phyloP scores from a whole-genome alignment of 1,284 basidiomycete species.

The Exobasidium cylindrosporum region DNA sequence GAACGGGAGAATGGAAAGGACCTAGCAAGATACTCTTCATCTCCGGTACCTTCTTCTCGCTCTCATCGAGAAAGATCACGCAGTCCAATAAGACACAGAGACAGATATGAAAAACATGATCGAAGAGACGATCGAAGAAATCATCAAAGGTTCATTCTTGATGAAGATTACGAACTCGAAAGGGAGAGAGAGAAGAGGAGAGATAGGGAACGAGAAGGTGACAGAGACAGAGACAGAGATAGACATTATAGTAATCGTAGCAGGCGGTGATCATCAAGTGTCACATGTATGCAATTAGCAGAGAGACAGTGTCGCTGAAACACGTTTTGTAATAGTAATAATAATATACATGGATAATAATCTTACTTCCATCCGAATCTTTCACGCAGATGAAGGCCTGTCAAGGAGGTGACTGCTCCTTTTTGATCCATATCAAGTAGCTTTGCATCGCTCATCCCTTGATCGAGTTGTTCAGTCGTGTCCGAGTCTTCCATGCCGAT shows the following conservation, averaged over 20 bases:
- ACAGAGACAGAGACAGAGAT: neutral
- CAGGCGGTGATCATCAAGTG: too few species aligned
- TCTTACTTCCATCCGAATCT: constrained; percentile 15
- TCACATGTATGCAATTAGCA: too few species aligned
- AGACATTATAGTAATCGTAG: too few species aligned
- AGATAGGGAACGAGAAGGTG: neutral
- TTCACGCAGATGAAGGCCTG: constrained; percentile 23
- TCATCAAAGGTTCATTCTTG: constrained; percentile 5
- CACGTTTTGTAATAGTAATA: neutral
- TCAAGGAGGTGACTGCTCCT: too few species aligned
- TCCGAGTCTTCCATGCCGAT: too few species aligned
- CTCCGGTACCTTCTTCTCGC: constrained; percentile 2
- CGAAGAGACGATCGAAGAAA: constrained; percentile 28
- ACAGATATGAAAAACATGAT: constrained; percentile 16
- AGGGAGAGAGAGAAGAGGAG: constrained; percentile 17
- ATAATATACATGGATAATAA: neutral
- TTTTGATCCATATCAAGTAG: too few species aligned
- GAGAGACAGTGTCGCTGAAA: too few species aligned
- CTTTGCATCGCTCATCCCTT: too few species aligned
- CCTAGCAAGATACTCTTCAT: neutral
- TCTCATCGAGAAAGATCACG: constrained; percentile 19
- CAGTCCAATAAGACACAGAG: constrained; percentile 13
- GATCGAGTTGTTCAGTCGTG: too few species aligned
- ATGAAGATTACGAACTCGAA: constrained; percentile 30
- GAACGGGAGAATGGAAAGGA: constrained; percentile 60